phyloP scores from a whole-genome alignment of 73 alveolate species.

The Paramecium octaurelia region DNA sequence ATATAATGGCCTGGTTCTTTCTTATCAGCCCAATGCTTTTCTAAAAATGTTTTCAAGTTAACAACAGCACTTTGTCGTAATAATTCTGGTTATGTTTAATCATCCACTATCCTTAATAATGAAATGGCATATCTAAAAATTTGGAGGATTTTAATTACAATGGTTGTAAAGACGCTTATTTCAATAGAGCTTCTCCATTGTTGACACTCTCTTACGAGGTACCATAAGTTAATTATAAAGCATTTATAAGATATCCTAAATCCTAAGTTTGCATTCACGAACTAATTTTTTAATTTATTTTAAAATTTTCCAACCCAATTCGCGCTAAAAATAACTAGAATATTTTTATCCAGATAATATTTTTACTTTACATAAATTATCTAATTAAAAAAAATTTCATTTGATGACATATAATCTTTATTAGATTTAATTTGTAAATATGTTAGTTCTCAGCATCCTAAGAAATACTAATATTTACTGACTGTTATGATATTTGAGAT shows the following conservation, averaged over 20 bases:
- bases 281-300: background rate
- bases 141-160: background rate
- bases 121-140: conserved; percentile 24
- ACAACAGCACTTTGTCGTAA: conserved; percentile 33
- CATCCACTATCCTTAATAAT: background rate
- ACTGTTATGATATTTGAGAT: too few relatives aligned
- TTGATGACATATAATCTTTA: too few relatives aligned
- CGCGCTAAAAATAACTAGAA: background rate
- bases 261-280: conserved; percentile 9
- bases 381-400: background rate
- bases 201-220: background rate
- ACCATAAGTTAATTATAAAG: conserved; percentile 17
- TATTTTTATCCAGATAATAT: background rate
- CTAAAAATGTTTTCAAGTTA: conserved; percentile 21
- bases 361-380: background rate
- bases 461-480: too few relatives aligned
- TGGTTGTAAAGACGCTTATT: conserved; percentile 12
- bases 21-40: conserved; percentile 43
- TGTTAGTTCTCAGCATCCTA: too few relatives aligned
- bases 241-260: background rate
- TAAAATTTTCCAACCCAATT: background rate
- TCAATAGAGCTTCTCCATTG: conserved; percentile 1
- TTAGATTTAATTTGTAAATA: too few relatives aligned
- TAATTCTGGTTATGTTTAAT: background rate
- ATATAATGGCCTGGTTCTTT: conserved; percentile 26